phyloP scores from a whole-genome alignment of 1,284 basidiomycete species.

The Earliella scabrosa region DNA sequence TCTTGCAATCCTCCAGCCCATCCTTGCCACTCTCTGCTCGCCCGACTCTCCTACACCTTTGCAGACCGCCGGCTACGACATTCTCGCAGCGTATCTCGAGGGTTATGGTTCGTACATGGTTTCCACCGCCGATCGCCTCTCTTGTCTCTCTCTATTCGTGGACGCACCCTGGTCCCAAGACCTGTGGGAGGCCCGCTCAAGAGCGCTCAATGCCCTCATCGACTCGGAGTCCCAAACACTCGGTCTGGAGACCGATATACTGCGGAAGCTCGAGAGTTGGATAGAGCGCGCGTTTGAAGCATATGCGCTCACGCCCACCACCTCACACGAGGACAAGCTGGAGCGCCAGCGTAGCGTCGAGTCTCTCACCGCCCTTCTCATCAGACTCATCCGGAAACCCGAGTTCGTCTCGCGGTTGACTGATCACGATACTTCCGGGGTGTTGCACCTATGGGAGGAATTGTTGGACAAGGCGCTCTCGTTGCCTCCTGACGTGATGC shows the following conservation, averaged over 20 bases:
- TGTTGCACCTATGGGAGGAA: conserved; percentile 60
- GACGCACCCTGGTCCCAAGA: conserved; percentile 60
- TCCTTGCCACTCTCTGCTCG: conserved; percentile 62
- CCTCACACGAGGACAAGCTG: conserved; percentile 46
- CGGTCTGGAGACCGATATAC: conserved; percentile 62
- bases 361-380: conserved; percentile 59
- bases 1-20: conserved; percentile 48
- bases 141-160: conserved; percentile 65
- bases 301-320: conserved; percentile 38
- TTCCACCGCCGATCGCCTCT: conserved; percentile 58
- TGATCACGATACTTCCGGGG: conserved; percentile 54
- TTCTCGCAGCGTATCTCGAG: conserved; percentile 69
- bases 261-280: conserved; percentile 64
- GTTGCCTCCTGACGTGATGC: conserved; percentile 35
- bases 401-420: conserved; percentile 62
- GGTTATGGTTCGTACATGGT: conserved; percentile 50
- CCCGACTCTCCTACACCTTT: conserved; percentile 54
- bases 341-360: conserved; percentile 69
- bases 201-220: conserved; percentile 65
- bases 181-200: conserved; percentile 70
- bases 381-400: conserved; percentile 48
- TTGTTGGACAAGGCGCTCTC: conserved; percentile 60
- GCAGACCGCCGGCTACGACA: conserved; percentile 71
- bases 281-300: conserved; percentile 64
- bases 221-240: conserved; percentile 59